Base-by-base conservation (phyloP, 2,329 filamentous ascomycete genomes). In the Aspergillus quadricinctus region DNA sequence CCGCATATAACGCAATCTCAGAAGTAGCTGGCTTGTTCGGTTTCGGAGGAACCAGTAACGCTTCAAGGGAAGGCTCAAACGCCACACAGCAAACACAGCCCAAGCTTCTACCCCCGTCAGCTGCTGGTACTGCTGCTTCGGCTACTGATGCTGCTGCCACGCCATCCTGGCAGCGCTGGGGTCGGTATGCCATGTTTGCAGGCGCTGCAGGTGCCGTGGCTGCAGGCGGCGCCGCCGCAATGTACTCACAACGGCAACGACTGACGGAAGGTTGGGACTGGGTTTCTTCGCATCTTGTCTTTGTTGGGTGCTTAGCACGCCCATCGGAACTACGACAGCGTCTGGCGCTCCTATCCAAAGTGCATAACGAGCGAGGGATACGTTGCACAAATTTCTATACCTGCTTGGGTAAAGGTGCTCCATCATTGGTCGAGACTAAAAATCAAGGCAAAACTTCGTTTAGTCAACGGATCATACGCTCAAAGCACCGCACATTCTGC, bases 361-460 rank as follows among this genome's bases (percentile, higher is more conserved):
- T 92, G 21, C 81, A 85, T 35, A 72, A 78, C 48, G 84, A 89
- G 56, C 81, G 90, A 14, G 81, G 80, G 11, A 81, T 97, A 14
- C 89, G 89, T 2, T 96, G 92, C 69, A 86, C 86, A 14, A 94
- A 97, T 69, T 80, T 97, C 56, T 97, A 96, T 74, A 96, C 91
- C 4, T 83, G 87, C 28, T 83, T 99, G 27, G 92, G 92, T 1
- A 81, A 83, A 66, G 86, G 84, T 14, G 87, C 88, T 17, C 57
- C 57, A n/a, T 65, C 66, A 40, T 58, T 69, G 28, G 61, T 70
- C 17, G 66, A 67, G 52, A 68, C 62, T 31, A 35, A 17, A 29
- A 62, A 56, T 21, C 53, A 50, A 49, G 59, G 61, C n/a, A 61
- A 62, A 48, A 65, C 67, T 6, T 68, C 69, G 0, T 68, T 75